A percentile compares a stretch with the other conserved stretches of the same genome.
Conservation (phyloP, 352 stramenopile genomes). For the Globisporangium lucens region DNA sequence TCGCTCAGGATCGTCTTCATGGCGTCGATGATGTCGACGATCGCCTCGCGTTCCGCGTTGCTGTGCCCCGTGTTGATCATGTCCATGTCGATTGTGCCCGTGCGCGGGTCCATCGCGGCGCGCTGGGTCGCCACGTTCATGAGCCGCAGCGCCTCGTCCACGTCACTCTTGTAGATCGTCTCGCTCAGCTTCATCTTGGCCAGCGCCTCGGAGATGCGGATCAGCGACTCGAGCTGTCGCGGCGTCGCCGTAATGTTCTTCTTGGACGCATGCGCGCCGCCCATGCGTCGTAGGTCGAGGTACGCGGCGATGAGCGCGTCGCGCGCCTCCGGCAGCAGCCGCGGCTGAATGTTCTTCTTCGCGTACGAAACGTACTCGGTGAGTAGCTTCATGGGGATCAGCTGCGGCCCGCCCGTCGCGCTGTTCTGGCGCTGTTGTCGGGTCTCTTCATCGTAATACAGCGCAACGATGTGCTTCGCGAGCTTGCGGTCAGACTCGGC, state of each 20-base stretch:
- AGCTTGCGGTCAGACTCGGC: constrained; percentile 93
- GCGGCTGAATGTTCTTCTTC: constrained; percentile 89
- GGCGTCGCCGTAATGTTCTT: constrained; percentile 98
- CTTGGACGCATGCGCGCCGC: constrained; percentile 50
- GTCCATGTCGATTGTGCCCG: constrained; percentile 99
- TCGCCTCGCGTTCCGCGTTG: constrained; percentile 84
- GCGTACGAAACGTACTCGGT: constrained; percentile 97
- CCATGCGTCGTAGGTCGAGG: constrained; percentile 86
- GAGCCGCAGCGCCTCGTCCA: constrained; percentile 94
- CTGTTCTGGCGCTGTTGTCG: constrained; percentile 38
- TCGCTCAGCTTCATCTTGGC: constrained; percentile 93
- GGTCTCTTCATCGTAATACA: constrained; percentile 93
- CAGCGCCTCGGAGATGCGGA: constrained; percentile 97
- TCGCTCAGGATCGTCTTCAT: constrained; percentile 63
- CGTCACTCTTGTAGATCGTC: constrained; percentile 75
- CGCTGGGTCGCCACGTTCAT: constrained; percentile 98
- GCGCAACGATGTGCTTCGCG: constrained; percentile 95
- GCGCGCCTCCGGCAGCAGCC: constrained; percentile 88
- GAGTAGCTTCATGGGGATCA: constrained; percentile 79
- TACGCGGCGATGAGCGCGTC: constrained; percentile 93
- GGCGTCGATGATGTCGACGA: constrained; percentile 47
- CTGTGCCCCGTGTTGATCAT: constrained; percentile 97
- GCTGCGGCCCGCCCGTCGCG: constrained; percentile 36
- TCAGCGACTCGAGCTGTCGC: constrained; percentile 97
- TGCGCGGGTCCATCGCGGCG: constrained; percentile 96